phyloP scores from a whole-genome alignment of 495 filamentous ascomycete genomes.

The Penicillium salamii region DNA sequence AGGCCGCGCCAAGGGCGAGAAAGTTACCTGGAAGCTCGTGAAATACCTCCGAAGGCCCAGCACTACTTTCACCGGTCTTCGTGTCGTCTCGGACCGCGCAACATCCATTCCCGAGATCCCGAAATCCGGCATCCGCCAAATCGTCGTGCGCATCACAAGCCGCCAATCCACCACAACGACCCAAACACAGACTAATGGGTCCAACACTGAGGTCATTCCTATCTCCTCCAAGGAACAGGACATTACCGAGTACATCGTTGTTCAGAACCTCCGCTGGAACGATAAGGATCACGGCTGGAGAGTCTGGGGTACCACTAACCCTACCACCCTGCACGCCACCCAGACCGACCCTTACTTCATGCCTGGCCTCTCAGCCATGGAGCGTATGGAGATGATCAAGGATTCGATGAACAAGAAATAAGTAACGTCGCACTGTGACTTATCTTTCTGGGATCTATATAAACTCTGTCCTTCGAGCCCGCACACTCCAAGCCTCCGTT shows the following conservation, averaged over 20 bases:
- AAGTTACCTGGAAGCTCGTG: slow-evolving; percentile 65
- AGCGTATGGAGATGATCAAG: slow-evolving; percentile 37
- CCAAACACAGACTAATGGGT: slow-evolving; percentile 2
- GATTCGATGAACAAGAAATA: slow-evolving; percentile 24
- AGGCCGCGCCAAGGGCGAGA: slow-evolving; percentile 45
- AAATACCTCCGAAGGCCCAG: slow-evolving; percentile 55
- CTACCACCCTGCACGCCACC: slow-evolving; percentile 54
- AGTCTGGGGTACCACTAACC: slow-evolving; percentile 67
- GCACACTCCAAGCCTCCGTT: not conserved
- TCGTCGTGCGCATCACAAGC: slow-evolving; percentile 67
- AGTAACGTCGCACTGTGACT: slow-evolving; percentile 1
- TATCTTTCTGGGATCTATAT: not conserved
- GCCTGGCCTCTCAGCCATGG: slow-evolving; percentile 26
- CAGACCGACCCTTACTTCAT: slow-evolving; percentile 32
- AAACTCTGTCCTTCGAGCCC: not conserved
- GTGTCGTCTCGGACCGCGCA: slow-evolving; percentile 59
- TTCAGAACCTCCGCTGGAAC: slow-evolving; percentile 59
- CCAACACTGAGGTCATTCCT: not conserved
- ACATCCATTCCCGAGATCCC: slow-evolving; percentile 46
- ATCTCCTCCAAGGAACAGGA: slow-evolving; percentile 54
- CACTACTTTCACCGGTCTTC: slow-evolving; percentile 40
- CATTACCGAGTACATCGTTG: slow-evolving; percentile 73
- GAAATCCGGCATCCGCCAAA: slow-evolving; percentile 60
- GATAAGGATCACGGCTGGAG: slow-evolving; percentile 65
- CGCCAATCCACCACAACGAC: slow-evolving; percentile 51